Conservation (phyloP, 257 asterid species). For the Solanum microdontum region DNA sequence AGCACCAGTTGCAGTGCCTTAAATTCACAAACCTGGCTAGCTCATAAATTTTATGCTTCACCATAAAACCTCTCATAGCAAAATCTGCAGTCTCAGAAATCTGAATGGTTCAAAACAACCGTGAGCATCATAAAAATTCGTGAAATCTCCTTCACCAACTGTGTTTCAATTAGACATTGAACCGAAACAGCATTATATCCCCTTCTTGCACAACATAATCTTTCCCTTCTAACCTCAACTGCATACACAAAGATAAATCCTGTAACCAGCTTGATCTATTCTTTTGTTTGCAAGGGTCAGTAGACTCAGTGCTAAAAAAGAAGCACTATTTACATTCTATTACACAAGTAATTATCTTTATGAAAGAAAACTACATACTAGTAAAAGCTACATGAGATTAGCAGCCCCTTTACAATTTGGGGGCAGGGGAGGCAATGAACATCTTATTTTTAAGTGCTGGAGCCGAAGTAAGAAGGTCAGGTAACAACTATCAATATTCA, state of each 20-base stretch:
- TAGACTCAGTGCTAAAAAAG: background rate
- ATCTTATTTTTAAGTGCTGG: background rate
- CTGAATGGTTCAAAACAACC: background rate
- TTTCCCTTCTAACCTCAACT: slow-evolving; percentile 95
- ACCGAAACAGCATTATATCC: slow-evolving; percentile 87
- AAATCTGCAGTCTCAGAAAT: background rate
- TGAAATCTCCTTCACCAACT: background rate
- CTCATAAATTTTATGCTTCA: background rate
- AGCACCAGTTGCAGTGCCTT: background rate
- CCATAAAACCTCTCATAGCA: background rate
- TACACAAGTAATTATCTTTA: background rate
- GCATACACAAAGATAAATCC: slow-evolving; percentile 18
- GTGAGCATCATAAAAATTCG: background rate
- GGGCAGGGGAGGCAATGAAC: background rate
- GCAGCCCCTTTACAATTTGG: background rate
- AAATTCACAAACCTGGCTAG: background rate
- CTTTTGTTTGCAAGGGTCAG: background rate
- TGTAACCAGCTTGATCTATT: background rate
- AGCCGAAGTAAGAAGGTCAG: background rate
- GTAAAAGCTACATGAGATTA: background rate
- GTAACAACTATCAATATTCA: background rate
- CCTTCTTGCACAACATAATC: slow-evolving; percentile 93
- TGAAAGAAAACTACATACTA: background rate
- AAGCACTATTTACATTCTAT: background rate
- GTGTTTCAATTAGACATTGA: slow-evolving; percentile 49